These are phyloP conservation scores for Lagenaria siceraria DNA, from an alignment of 306 rosid genomes.

Conservation along the genomic window DNA sequence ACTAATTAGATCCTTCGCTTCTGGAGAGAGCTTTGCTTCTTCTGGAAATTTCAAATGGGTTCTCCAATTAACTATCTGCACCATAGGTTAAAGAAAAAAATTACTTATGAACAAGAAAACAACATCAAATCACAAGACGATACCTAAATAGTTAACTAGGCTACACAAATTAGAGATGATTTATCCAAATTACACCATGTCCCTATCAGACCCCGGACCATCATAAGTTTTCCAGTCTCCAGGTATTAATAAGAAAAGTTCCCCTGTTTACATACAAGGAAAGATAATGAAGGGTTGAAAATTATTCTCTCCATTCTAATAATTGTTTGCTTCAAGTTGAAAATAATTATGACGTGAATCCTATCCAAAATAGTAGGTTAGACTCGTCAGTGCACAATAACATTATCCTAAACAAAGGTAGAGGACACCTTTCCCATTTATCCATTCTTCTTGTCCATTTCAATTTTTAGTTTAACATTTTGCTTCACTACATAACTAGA, in stretches of 20 bases:
- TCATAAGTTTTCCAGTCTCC: neutral
- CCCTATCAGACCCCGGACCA: neutral
- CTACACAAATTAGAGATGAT: neutral
- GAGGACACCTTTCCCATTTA: neutral
- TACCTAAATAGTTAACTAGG: neutral
- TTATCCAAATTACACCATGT: neutral
- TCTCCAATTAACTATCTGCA: conserved; percentile 99
- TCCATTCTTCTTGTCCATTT: neutral
- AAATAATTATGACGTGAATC: neutral
- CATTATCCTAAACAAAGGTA: neutral
- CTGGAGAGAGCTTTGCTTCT: conserved; percentile 83
- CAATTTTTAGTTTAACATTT: neutral
- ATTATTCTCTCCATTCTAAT: neutral
- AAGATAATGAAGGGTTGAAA: neutral
- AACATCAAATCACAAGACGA: conserved; percentile 1
- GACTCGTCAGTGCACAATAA: neutral
- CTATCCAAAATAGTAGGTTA: neutral
- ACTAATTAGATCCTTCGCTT: conserved; percentile 84
- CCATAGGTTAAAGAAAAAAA: conserved; percentile 12
- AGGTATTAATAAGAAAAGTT: neutral
- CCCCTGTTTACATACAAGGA: neutral
- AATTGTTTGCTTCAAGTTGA: neutral
- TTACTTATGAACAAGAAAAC: neutral
- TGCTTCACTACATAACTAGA: neutral
- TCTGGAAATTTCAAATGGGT: conserved; percentile 92